Evolutionary conservation across 352 stramenopile genomes (phyloP).

Genomic region (Elongisporangium undulatum): DNA sequence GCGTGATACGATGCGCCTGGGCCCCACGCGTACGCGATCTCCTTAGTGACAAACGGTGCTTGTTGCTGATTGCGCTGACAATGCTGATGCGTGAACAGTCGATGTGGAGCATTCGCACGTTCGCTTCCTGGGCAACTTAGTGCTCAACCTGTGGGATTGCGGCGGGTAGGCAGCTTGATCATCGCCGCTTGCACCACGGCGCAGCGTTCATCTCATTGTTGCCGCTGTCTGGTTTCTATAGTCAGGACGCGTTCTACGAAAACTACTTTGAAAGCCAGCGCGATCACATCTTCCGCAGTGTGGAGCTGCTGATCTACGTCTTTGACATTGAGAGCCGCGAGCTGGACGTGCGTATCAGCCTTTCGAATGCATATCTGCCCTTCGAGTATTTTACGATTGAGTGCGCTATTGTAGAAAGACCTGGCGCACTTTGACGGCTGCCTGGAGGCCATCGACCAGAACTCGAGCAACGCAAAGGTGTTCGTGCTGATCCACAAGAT

Average conservation of each 20-base stretch:
- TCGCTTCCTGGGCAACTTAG: conserved; percentile 97
- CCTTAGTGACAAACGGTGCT: not conserved
- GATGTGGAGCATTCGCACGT: conserved; percentile 92
- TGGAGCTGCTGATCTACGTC: conserved; percentile 98
- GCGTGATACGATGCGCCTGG: conserved; percentile 96
- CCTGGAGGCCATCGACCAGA: conserved; percentile 97
- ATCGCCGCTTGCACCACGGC: not conserved
- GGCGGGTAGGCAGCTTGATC: conserved; percentile 69
- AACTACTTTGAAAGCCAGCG: conserved; percentile 99
- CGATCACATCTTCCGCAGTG: conserved; percentile 99
- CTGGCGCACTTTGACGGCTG: conserved; percentile 97
- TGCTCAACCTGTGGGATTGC: conserved; percentile 99
- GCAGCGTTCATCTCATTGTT: conserved; percentile 4
- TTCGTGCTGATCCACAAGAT: conserved; percentile 99
- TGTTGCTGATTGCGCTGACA: conserved; percentile 4
- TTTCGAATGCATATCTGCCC: not conserved
- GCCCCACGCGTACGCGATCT: conserved; percentile 81
- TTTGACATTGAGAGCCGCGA: conserved; percentile 97
- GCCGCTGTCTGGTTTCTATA: conserved; percentile 14
- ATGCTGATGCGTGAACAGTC: conserved; percentile 31
- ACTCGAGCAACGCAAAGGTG: conserved; percentile 97
- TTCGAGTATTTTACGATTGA: conserved; percentile 5
- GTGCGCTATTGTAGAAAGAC: conserved; percentile 87
- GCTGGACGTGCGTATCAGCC: conserved; percentile 42
- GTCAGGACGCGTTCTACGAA: conserved; percentile 99